Conservation (phyloP, 2,329 filamentous ascomycete species). For the Trichophyton mentagrophytes region DNA sequence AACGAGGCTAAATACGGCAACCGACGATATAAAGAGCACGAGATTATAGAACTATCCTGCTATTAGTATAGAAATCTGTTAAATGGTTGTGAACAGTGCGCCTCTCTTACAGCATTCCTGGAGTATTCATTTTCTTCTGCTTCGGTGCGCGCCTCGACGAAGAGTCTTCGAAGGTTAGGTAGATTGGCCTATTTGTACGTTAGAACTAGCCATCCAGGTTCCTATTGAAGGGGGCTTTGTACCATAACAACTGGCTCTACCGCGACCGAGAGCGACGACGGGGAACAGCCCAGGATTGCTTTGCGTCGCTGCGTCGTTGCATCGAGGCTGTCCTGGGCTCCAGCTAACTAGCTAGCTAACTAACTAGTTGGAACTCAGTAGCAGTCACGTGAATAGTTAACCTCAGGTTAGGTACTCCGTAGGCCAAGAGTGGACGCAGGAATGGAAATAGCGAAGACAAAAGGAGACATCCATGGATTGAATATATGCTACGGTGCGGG, state of each 20-base stretch:
- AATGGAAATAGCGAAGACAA: no score
- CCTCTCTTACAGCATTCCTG: slow-evolving; percentile 61
- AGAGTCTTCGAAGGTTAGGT: slow-evolving; percentile 88
- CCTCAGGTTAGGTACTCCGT: no score
- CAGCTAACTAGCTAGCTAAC: no score
- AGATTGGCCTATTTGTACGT: slow-evolving; percentile 38
- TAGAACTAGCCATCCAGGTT: not conserved
- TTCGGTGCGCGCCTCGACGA: slow-evolving; percentile 86
- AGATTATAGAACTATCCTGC: slow-evolving; percentile 79
- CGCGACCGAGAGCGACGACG: not conserved
- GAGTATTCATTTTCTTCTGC: slow-evolving; percentile 92
- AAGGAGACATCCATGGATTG: no score
- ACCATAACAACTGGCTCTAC: not conserved
- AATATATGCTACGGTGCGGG: no score
- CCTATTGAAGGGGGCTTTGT: not conserved
- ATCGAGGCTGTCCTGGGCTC: not conserved
- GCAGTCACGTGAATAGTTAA: no score
- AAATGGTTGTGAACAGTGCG: not conserved
- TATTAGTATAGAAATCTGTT: not conserved
- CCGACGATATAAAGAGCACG: slow-evolving; percentile 89
- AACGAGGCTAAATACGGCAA: slow-evolving; percentile 84
- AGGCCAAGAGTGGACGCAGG: no score
- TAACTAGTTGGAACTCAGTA: no score
- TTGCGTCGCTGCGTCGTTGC: no score
- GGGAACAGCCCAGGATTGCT: not conserved